Percentiles rank a stretch among this genome's conserved stretches.
These are phyloP conservation scores for Adansonia digitata DNA, from an alignment of 345 rosid genomes.

Conservation along the genomic window DNA sequence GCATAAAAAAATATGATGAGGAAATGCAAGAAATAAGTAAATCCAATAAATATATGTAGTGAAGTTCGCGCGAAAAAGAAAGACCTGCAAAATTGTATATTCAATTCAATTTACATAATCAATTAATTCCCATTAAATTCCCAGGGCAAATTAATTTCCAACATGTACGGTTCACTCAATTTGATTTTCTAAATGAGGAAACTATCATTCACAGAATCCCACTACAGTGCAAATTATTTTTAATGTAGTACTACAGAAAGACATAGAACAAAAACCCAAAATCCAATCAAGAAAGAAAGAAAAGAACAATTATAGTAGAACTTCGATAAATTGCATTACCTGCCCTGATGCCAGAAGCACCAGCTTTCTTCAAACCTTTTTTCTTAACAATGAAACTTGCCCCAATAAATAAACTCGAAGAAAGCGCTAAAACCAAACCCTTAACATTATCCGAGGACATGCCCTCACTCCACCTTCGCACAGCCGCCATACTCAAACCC, in stretches of 20 bases:
- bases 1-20: neutral
- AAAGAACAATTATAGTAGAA: neutral
- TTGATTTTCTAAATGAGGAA: neutral
- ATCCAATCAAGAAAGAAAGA: neutral
- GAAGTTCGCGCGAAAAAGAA: neutral
- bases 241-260: neutral
- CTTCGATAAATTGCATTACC: slow-evolving; percentile 33
- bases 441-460: slow-evolving; percentile 85
- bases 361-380: slow-evolving; percentile 83
- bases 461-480: slow-evolving; percentile 49
- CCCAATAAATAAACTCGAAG: slow-evolving; percentile 83
- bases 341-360: slow-evolving; percentile 64
- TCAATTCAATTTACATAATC: neutral
- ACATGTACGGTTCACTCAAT: neutral
- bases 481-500: slow-evolving; percentile 12
- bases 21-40: neutral
- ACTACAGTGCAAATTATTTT: neutral
- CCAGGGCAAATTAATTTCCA: neutral
- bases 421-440: slow-evolving; percentile 80
- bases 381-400: slow-evolving; percentile 88
- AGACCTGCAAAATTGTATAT: too few relatives aligned
- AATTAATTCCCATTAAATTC: neutral
- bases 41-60: neutral
- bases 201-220: neutral
- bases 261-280: neutral